Evolutionary conservation across 2,329 filamentous ascomycete species (phyloP), one percentile per base, ranked within the genome.

Genomic region (Clonostachys sp.): DNA sequence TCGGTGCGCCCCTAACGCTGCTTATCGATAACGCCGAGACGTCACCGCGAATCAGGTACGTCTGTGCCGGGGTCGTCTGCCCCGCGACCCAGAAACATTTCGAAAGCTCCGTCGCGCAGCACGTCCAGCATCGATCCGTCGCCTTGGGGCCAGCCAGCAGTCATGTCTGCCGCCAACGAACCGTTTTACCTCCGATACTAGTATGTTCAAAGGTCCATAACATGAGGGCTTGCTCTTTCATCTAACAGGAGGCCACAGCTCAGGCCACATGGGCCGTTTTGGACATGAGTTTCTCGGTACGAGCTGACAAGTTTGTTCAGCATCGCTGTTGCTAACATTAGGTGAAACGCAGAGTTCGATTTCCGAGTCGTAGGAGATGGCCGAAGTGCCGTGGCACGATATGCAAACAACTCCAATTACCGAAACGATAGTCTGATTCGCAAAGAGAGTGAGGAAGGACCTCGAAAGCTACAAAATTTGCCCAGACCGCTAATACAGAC

Each of bases 321-420:
- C 41, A 34, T 36, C 38, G 20, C 33, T 14, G 16, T 10, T 40
- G 36, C 45, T 53, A 44, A 51, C 33, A 4, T 14, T 12, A 4
- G 30, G 12, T 35, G 12, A 47, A n/a, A 45, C 14, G 2, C 57
- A 97, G 92, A 99, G 69, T 99, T 99, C 67, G 94, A 99, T 66
- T 94, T 99, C 61, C 83, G 92, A 48, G 89, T 91, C 20, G 81
- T 97, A 42, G 90, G 90, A 47, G 94, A 99, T 65, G 94, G 94
- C 45, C 84, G 89, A 51, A 96, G 91, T 64, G 94, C 94, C 8
- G 89, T 94, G 45, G 91, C 92, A 34, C 86, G 94, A 70, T 99
- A 99, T 72, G 94, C 94, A 54, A 99, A 99, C 78, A 99, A 99
- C 71, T 97, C 92, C 49, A 99, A 99, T 72, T 99, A 99, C 73